Conservation (phyloP, 176 grass and related monocot genomes). For the Zoysia pacifica region DNA sequence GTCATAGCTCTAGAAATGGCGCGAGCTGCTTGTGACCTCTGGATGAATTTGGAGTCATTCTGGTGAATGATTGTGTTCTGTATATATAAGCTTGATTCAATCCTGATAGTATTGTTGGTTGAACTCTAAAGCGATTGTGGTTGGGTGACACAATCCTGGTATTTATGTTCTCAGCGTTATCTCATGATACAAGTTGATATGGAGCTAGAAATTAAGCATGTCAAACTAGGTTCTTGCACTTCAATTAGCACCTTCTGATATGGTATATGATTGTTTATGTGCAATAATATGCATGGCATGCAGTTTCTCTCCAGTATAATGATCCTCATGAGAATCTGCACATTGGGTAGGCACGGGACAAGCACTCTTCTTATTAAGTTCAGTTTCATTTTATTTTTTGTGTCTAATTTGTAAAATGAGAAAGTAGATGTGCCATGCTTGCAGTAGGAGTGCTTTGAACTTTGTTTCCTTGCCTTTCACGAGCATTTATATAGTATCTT, state of each 20-base stretch:
- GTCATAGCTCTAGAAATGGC: too few relatives aligned
- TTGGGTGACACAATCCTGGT: too few relatives aligned
- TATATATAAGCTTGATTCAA: too few relatives aligned
- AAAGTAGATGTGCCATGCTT: neutral
- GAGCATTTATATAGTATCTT: conserved; percentile 8
- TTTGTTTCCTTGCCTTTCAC: conserved; percentile 3
- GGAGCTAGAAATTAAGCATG: neutral
- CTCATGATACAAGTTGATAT: neutral
- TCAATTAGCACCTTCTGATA: too few relatives aligned
- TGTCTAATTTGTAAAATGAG: neutral
- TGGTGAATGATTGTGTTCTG: too few relatives aligned
- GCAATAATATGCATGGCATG: too few relatives aligned
- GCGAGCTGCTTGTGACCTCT: too few relatives aligned
- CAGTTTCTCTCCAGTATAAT: neutral
- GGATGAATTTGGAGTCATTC: too few relatives aligned
- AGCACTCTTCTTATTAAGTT: neutral
- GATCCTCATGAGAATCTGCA: too few relatives aligned
- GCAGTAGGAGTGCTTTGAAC: neutral
- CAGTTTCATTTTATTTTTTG: neutral
- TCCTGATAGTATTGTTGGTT: too few relatives aligned
- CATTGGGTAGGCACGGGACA: neutral
- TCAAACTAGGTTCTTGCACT: neutral
- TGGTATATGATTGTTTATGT: too few relatives aligned
- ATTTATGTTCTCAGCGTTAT: neutral
- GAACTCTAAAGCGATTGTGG: too few relatives aligned